These are phyloP conservation scores for Fraxinus sp. DNA, from an alignment of 305 asterid genomes.

Conservation along the genomic window DNA sequence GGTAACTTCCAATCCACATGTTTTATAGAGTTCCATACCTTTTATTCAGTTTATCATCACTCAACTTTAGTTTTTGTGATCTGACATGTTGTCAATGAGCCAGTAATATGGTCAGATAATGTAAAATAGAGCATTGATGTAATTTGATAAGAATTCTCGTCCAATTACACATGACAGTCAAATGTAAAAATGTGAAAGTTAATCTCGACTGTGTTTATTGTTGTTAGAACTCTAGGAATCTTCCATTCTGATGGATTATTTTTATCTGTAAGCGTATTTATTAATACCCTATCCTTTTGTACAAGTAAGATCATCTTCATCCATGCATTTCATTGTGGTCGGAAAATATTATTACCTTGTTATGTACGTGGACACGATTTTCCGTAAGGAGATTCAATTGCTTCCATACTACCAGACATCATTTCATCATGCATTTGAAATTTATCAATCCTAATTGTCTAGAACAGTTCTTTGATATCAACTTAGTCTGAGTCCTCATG, in stretches of 20 bases:
- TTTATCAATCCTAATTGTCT: neutral
- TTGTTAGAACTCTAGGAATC: neutral
- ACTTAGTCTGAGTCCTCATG: neutral
- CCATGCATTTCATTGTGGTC: neutral
- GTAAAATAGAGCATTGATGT: neutral
- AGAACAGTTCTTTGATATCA: neutral
- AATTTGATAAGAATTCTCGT: neutral
- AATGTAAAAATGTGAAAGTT: neutral
- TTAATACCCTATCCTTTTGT: neutral
- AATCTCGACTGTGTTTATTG: neutral
- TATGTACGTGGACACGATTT: neutral
- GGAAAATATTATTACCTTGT: neutral
- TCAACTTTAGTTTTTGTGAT: neutral
- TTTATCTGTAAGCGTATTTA: neutral
- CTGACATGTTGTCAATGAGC: neutral
- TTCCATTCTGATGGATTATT: neutral
- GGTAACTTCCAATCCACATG: conserved; percentile 42
- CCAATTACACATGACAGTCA: neutral
- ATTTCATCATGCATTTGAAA: neutral
- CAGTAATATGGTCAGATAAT: neutral
- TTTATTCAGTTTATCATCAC: neutral
- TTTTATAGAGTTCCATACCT: neutral
- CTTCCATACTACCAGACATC: neutral
- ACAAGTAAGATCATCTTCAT: neutral
- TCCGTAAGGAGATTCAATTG: neutral